These are phyloP conservation scores for Biscogniauxia sp. DNA, from an alignment of 2,329 filamentous ascomycete genomes.

Conservation along the genomic window DNA sequence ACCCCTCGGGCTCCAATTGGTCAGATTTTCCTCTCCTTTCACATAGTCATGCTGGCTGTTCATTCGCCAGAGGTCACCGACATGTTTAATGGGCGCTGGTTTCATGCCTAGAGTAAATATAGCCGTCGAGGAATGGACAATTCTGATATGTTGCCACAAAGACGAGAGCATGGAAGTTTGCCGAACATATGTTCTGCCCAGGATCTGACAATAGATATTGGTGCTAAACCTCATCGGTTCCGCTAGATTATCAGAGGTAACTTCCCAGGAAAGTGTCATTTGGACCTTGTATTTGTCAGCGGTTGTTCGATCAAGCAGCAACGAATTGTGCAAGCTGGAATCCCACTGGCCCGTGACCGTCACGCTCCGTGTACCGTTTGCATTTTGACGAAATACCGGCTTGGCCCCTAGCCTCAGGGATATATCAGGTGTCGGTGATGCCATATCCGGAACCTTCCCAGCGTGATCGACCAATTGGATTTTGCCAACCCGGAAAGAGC, in stretches of 20 bases:
- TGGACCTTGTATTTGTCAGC: slow-evolving; percentile 92
- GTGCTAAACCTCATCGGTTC: slow-evolving; percentile 85
- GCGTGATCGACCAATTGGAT: slow-evolving; percentile 81
- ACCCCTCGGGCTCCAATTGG: slow-evolving; percentile 82
- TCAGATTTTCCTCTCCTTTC: slow-evolving; percentile 87
- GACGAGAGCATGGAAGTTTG: slow-evolving; percentile 84
- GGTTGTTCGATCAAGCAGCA: slow-evolving; percentile 91
- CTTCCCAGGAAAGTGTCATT: slow-evolving; percentile 82
- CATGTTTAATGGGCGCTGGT: slow-evolving; percentile 84
- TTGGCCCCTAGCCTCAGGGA: slow-evolving; percentile 72
- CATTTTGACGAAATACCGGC: slow-evolving; percentile 78
- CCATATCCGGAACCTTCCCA: slow-evolving; percentile 80
- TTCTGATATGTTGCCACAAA: slow-evolving; percentile 79
- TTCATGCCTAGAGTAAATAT: slow-evolving; percentile 86
- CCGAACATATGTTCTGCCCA: slow-evolving; percentile 79
- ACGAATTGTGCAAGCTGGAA: slow-evolving; percentile 84
- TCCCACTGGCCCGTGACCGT: slow-evolving; percentile 94
- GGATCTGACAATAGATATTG: slow-evolving; percentile 77
- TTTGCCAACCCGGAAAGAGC: slow-evolving; percentile 72
- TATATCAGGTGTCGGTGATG: slow-evolving; percentile 69
- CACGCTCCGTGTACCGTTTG: slow-evolving; percentile 85
- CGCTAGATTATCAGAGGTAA: slow-evolving; percentile 78
- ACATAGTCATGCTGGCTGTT: slow-evolving; percentile 94
- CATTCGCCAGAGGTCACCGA: slow-evolving; percentile 93
- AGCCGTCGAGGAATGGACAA: slow-evolving; percentile 81